These are phyloP conservation scores for Kalmanozyma brasiliensis DNA, from an alignment of 1,284 basidiomycete genomes.

Conservation along the genomic window DNA sequence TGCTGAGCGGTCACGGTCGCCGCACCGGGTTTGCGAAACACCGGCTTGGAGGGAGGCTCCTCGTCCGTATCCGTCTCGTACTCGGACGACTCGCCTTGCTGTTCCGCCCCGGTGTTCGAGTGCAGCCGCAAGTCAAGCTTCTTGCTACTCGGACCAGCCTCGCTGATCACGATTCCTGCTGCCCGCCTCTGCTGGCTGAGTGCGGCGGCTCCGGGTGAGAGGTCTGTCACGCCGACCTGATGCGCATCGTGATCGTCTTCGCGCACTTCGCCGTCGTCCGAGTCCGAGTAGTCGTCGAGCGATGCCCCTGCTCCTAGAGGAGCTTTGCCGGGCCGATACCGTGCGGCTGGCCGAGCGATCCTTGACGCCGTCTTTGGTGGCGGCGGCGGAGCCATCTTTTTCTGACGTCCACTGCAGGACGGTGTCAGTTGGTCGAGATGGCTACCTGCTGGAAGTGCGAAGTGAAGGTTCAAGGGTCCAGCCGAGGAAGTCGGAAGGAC, in stretches of 20 bases:
- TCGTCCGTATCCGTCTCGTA: constrained; percentile 73
- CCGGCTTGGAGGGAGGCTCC: constrained; percentile 46
- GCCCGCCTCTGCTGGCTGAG: constrained; percentile 12
- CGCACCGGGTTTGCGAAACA: constrained; percentile 40
- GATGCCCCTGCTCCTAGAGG: constrained; percentile 38
- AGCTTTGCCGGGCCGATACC: constrained; percentile 66
- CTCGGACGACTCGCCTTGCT: constrained; percentile 53
- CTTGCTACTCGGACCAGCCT: constrained; percentile 15
- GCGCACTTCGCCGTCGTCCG: constrained; percentile 22
- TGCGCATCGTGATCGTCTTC: constrained; percentile 1
- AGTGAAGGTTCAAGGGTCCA: too few relatives aligned
- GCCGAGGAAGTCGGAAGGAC: too few relatives aligned
- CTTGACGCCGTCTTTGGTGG: constrained; percentile 9
- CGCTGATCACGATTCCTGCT: constrained; percentile 19
- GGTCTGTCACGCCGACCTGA: constrained; percentile 4
- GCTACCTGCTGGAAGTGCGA: too few relatives aligned
- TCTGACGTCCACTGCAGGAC: too few relatives aligned
- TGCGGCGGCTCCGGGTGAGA: constrained; percentile 18
- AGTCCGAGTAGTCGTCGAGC: constrained; percentile 31
- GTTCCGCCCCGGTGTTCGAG: not conserved
- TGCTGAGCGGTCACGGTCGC: constrained; percentile 3
- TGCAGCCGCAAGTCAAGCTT: constrained; percentile 36
- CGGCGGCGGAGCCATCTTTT: constrained; percentile 18
- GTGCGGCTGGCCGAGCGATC: constrained; percentile 55
- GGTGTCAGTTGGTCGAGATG: too few relatives aligned